A percentile compares a stretch with the other conserved stretches of the same genome.
Conservation (phyloP, 306 rosid species). For the Vachellia collinsii region DNA sequence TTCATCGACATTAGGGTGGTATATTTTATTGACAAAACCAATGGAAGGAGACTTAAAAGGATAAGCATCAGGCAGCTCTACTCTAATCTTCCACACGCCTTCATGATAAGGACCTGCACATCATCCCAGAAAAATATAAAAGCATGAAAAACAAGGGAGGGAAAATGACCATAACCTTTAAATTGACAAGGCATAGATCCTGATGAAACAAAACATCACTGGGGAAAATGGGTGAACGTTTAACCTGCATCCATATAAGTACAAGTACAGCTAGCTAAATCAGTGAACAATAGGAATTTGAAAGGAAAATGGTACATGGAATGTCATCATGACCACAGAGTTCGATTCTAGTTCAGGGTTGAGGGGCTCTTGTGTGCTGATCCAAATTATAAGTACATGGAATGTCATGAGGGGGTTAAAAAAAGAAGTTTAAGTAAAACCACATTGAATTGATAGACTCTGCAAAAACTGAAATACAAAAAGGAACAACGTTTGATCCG, state of each 20-base stretch:
- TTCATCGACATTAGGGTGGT: constrained; percentile 96
- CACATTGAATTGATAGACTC: constrained; percentile 33
- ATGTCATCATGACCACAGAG: constrained; percentile 16
- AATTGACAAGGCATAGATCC: constrained; percentile 34
- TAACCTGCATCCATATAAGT: constrained; percentile 36
- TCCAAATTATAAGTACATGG: constrained; percentile 18
- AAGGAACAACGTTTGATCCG: constrained; percentile 17
- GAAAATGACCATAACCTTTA: constrained; percentile 20
- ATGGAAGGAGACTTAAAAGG: constrained; percentile 91
- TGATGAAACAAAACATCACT: constrained; percentile 28
- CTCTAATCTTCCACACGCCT: constrained; percentile 87
- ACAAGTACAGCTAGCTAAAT: constrained; percentile 16
- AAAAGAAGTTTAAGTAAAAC: background rate
- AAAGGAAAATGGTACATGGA: background rate
- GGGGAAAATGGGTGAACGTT: constrained; percentile 32
- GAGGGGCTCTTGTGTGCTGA: constrained; percentile 31
- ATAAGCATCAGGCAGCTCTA: constrained; percentile 89
- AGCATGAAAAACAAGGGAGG: background rate
- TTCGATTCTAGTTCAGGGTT: constrained; percentile 23
- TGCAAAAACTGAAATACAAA: background rate
- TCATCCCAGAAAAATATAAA: constrained; percentile 28
- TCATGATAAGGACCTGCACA: constrained; percentile 76
- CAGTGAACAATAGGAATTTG: background rate
- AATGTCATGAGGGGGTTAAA: too few species aligned
- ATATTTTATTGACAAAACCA: constrained; percentile 84